Evolutionary conservation across 306 rosid species (phyloP), one percentile per base, ranked within the genome.

Genomic region (Quercus robur): DNA sequence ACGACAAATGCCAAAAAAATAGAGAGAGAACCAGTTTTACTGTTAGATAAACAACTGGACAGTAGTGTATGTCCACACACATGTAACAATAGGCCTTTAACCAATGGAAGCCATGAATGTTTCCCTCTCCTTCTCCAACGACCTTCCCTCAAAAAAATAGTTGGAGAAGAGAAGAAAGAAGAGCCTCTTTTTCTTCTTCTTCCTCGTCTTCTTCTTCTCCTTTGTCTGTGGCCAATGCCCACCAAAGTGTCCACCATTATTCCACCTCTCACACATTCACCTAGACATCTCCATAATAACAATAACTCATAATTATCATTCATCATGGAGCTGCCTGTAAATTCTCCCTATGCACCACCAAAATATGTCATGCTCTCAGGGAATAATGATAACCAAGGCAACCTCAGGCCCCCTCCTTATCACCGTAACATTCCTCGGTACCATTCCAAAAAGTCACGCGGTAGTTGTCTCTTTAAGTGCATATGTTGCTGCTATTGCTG

Each of bases 11-110:
- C 66, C 71, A 31, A 66, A 66, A 44, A 6, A 13, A 75, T 12
- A 58, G 23, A 61, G 6, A 33, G 19, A 38, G 68, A 35, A 33
- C 3, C 38, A 70, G 31, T 17, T 49, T 35, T 46, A 52, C 19
- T 4, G 76, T 51, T 10, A 52, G 41, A 67, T 55, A 81, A 33
- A 72, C 25, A 51, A 14, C 20, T 64, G 46, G 55, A 4, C 19
- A 20, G 19, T 3, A 74, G 51, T 58, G 52, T 57, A 73, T 51
- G 75, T 77, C 90, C 91, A 64, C 85, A 69, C 80, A 84, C 18
- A 75, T 54, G 44, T 78, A 87, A 83, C 91, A 75, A 81, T 66
- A 80, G 70, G 81, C 31, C 89, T 82, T 84, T 49, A 69, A 81
- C 80, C 85, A 73, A 74, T 73, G 62, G 76, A 85, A 81, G 59